These are phyloP conservation scores for Fusarium armeniacum DNA, from an alignment of 2,329 filamentous ascomycete species.

Conservation along the genomic window DNA sequence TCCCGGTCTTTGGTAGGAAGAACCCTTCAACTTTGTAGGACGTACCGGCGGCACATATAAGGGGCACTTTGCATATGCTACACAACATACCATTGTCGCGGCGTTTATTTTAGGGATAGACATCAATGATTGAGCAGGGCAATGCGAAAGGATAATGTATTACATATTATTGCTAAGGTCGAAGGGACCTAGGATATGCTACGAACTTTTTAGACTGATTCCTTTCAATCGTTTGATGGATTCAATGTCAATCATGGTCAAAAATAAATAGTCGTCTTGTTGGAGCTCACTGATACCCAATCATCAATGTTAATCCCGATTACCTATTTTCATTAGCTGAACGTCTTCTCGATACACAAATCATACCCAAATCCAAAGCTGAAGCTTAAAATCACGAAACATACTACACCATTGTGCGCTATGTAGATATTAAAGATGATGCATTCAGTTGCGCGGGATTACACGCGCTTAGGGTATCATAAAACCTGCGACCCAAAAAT, in stretches of 20 bases:
- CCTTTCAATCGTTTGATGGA: slow-evolving; percentile 33
- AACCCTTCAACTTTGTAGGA: slow-evolving; percentile 48
- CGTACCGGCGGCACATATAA: slow-evolving; percentile 26
- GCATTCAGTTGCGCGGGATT: slow-evolving; percentile 13
- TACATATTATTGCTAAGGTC: slow-evolving; percentile 20
- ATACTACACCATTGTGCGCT: background rate
- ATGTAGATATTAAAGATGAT: background rate
- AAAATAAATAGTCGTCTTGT: slow-evolving; percentile 35
- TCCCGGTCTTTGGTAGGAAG: slow-evolving; percentile 44
- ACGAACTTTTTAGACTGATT: slow-evolving; percentile 39
- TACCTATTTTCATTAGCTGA: background rate
- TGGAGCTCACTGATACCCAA: background rate
- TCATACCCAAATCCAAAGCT: background rate
- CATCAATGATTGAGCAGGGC: slow-evolving; percentile 22
- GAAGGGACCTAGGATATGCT: slow-evolving; percentile 17
- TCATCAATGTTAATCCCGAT: background rate
- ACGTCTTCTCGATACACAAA: background rate
- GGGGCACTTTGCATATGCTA: slow-evolving; percentile 34
- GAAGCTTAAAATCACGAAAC: background rate
- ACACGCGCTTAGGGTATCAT: slow-evolving; percentile 23
- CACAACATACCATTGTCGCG: slow-evolving; percentile 49
- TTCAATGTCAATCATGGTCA: slow-evolving; percentile 38
- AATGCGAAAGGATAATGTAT: slow-evolving; percentile 23
- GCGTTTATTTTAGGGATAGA: slow-evolving; percentile 51
- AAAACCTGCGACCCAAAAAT: background rate